Base-by-base conservation (phyloP, 257 asterid genomes). In the Rubia yunnanensis region DNA sequence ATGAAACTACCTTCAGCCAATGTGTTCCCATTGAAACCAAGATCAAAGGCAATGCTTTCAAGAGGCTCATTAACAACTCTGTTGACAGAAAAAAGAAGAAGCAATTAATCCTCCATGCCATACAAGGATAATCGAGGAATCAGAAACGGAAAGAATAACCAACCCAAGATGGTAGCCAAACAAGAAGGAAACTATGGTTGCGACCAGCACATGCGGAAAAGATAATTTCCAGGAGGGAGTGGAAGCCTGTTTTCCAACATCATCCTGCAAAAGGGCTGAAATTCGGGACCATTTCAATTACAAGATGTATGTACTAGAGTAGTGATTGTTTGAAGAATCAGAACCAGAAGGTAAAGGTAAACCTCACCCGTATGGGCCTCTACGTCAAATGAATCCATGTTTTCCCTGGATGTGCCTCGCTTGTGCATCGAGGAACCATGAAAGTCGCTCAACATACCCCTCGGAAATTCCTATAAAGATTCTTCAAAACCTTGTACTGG, bases 121-220 rank as follows among this genome's bases (percentile, higher is more conserved):
- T 18, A 3, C 46, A 55, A 52, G 13, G 14, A 8, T 17, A 64
- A 27, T 26, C 13, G 0, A 18, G 30, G 63, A 14, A 2, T 20
- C 65, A 53, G 22, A 32, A 44, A 10, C 46, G 52, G 60, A 50
- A 30, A 57, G 23, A 73, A 73, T 62, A 75, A 79, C 97, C 46
- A 66, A 92, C 98, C 97, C 98, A 34, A 92, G 85, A 80, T 92
- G 98, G 81, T 92, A 92, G 77, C 98, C 98, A 74, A 84, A 89
- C 75, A 92, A 80, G 76, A 92, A 87, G 54, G 95, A 74, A 68
- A 86, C 95, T 31, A 82, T 64, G 36, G 94, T 82, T 58, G 97
- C 98, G 39, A 76, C 94, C 23, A 92, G 82, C 58, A 87, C 98
- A 67, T 92, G 92, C 6, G 96, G 97, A 10, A 88, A 74, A 60